phyloP scores from a whole-genome alignment of 176 grass and related monocot species.

The Oropetium thomaeum region DNA sequence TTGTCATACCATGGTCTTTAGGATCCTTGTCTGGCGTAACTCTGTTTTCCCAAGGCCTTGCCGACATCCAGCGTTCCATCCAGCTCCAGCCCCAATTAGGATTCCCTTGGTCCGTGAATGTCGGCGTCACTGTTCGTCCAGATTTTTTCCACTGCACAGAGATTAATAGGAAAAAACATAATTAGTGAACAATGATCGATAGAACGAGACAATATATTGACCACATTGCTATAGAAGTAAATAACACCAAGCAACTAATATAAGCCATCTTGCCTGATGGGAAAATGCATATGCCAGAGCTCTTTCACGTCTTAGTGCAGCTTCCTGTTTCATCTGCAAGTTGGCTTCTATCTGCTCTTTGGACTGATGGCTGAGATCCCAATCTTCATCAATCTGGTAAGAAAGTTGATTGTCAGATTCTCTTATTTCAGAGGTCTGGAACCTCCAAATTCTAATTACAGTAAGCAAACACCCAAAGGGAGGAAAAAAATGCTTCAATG shows the following conservation, averaged over 20 bases:
- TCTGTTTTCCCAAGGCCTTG: constrained; percentile 66
- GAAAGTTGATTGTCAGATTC: constrained; percentile 5
- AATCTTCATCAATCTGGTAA: constrained; percentile 73
- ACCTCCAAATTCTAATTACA: neutral
- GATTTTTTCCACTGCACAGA: constrained; percentile 80
- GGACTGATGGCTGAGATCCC: constrained; percentile 81
- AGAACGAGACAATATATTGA: neutral
- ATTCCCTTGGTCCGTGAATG: constrained; percentile 74
- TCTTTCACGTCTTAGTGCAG: constrained; percentile 81
- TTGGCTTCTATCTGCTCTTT: constrained; percentile 74
- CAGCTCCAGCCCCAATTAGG: constrained; percentile 97
- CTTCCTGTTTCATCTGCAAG: constrained; percentile 77
- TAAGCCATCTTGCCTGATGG: constrained; percentile 58
- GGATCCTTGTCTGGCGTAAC: constrained; percentile 48
- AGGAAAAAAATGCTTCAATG: neutral
- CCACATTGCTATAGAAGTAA: neutral
- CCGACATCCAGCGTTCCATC: constrained; percentile 90
- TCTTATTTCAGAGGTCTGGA: neutral
- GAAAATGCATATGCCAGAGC: constrained; percentile 95
- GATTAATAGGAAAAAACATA: neutral
- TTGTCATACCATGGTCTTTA: constrained; percentile 29
- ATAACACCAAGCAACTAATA: neutral
- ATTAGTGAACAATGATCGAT: neutral
- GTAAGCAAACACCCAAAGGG: neutral
- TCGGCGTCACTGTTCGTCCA: constrained; percentile 46